phyloP scores from a whole-genome alignment of 2,329 filamentous ascomycete species.

The Neonectria coccinea region DNA sequence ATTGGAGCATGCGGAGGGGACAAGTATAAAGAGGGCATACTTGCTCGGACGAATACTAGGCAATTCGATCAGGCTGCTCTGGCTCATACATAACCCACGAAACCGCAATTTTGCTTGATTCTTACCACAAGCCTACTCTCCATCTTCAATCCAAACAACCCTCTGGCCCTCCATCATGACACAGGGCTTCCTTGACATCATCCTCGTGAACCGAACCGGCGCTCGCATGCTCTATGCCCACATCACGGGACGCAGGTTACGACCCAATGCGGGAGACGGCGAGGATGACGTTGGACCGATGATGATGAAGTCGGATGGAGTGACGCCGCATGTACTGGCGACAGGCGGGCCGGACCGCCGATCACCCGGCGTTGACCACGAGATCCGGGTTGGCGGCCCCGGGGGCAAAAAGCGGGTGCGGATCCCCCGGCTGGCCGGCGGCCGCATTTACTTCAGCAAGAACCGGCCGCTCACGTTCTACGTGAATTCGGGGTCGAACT shows the following conservation, averaged over 20 bases:
- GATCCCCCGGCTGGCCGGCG: constrained; percentile 77
- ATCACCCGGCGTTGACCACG: constrained; percentile 67
- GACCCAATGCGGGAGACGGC: constrained; percentile 62
- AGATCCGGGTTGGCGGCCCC: constrained; percentile 72
- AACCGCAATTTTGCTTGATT: background rate
- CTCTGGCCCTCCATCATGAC: constrained; percentile 12
- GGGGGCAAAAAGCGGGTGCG: constrained; percentile 72
- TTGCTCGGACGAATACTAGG: background rate
- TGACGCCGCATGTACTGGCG: constrained; percentile 72
- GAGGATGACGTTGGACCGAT: constrained; percentile 65
- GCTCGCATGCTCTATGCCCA: constrained; percentile 72
- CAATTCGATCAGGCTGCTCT: background rate
- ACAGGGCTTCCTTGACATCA: constrained; percentile 63
- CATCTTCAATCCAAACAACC: background rate
- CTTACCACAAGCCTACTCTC: background rate
- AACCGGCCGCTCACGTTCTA: constrained; percentile 73
- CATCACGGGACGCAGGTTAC: constrained; percentile 68
- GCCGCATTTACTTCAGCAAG: constrained; percentile 77
- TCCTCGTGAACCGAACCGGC: constrained; percentile 73
- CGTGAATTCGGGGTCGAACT: constrained; percentile 67
- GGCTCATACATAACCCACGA: background rate
- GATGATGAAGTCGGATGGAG: constrained; percentile 65
- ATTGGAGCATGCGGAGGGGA: background rate
- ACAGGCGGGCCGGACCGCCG: constrained; percentile 64
- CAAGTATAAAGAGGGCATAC: background rate